A percentile compares a stretch with the other conserved stretches of the same genome.
Conservation (phyloP, 768 basidiomycete genomes). For the Fistulinella prunicolor region DNA sequence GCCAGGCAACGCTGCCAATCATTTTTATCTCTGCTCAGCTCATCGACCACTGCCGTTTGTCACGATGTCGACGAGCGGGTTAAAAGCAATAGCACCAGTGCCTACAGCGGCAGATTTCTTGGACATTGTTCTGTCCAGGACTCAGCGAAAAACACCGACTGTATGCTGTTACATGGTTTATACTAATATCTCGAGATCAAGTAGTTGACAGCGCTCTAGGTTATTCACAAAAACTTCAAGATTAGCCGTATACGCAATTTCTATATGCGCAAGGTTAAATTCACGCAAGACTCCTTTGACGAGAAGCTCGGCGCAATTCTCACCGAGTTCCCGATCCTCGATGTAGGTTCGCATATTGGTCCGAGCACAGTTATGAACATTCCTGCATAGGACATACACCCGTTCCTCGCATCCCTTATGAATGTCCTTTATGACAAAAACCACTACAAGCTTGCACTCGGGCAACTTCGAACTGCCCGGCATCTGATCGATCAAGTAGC, state of each 20-base stretch:
- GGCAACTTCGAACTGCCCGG: slow-evolving; percentile 91
- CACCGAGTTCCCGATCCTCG: slow-evolving; percentile 95
- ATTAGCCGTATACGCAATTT: slow-evolving; percentile 97
- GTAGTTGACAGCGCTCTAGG: slow-evolving; percentile 43
- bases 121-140: slow-evolving; percentile 91
- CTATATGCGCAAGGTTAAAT: slow-evolving; percentile 99
- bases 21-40: slow-evolving; percentile 9
- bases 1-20: not conserved
- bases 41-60: too few relatives aligned
- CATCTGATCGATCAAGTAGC: slow-evolving; percentile 97
- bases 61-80: slow-evolving; percentile 77
- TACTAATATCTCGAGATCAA: slow-evolving; percentile 1
- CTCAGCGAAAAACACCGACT: slow-evolving; percentile 96
- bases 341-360: slow-evolving; percentile 53
- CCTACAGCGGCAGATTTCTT: slow-evolving; percentile 94
- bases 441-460: slow-evolving; percentile 97
- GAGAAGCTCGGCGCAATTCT: slow-evolving; percentile 93
- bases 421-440: slow-evolving; percentile 99
- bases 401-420: slow-evolving; percentile 92
- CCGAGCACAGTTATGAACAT: slow-evolving; percentile 3
- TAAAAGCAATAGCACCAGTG: slow-evolving; percentile 98
- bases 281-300: slow-evolving; percentile 94
- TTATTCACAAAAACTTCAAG: slow-evolving; percentile 99
- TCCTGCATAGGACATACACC: slow-evolving; percentile 74
- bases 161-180: slow-evolving; percentile 35